These are phyloP conservation scores for Ilex asprella DNA, from an alignment of 257 asterid genomes.

Conservation along the genomic window DNA sequence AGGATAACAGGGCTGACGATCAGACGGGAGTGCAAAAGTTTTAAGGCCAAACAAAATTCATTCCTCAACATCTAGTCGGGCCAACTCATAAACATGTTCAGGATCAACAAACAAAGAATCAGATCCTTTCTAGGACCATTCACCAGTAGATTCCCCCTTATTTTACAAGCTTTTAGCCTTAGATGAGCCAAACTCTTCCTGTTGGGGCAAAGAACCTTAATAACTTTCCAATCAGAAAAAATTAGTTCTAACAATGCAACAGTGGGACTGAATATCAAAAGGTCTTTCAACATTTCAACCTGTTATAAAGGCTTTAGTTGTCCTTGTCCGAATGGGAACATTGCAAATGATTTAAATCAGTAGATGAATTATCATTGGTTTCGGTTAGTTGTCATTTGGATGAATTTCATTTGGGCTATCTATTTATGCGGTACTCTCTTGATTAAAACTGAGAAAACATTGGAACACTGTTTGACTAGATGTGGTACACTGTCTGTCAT, in stretches of 20 bases:
- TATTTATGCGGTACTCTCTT: no score
- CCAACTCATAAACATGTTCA: slow-evolving; percentile 1
- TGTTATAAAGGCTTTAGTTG: slow-evolving; percentile 3
- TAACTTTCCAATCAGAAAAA: slow-evolving; percentile 11
- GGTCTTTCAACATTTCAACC: slow-evolving; percentile 4
- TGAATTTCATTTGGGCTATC: no score
- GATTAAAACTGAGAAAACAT: no score
- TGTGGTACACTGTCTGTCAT: no score
- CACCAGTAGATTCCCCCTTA: background rate
- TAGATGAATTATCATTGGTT: no score
- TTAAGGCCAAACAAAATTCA: background rate
- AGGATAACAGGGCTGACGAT: no score
- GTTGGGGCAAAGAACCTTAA: slow-evolving; percentile 33
- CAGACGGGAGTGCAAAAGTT: background rate
- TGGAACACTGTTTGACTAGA: no score
- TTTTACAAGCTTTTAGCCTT: slow-evolving; percentile 30
- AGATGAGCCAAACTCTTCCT: slow-evolving; percentile 43
- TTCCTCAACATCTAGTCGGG: background rate
- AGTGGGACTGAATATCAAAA: background rate
- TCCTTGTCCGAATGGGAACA: slow-evolving; percentile 27
- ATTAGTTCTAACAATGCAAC: background rate
- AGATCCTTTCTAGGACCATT: slow-evolving; percentile 1
- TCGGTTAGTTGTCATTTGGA: no score
- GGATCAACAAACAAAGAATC: slow-evolving; percentile 6
- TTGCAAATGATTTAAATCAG: slow-evolving; percentile 24